These are phyloP conservation scores for Kazachstania sp. DNA, from an alignment of 1,139 yeast genomes.

Conservation along the genomic window DNA sequence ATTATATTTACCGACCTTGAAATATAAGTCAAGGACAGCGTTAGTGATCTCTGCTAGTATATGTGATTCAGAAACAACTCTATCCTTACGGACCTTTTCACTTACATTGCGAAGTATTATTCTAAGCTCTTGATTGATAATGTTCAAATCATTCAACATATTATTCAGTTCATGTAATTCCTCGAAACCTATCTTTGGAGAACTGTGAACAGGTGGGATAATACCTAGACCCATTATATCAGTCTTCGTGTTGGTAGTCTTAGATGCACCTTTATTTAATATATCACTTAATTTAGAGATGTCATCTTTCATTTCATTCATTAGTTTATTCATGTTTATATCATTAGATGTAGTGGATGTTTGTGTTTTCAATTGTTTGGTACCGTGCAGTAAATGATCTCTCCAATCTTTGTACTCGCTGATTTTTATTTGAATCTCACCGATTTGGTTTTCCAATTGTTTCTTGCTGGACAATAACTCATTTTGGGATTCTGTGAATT, in stretches of 20 bases:
- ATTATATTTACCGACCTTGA: slow-evolving; percentile 3
- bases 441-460: slow-evolving; percentile 1
- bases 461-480: slow-evolving; percentile 1
- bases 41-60: slow-evolving; percentile 55
- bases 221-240: slow-evolving; percentile 3
- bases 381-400: slow-evolving; percentile 1
- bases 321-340: not conserved
- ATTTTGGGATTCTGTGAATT: not conserved
- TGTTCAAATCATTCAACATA: not conserved
- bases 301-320: not conserved
- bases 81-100: slow-evolving; percentile 53
- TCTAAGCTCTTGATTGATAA: slow-evolving; percentile 1
- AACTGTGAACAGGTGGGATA: not conserved
- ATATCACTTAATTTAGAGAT: not conserved
- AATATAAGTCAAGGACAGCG: slow-evolving; percentile 66
- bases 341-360: not conserved
- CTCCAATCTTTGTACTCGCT: slow-evolving; percentile 2
- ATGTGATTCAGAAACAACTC: slow-evolving; percentile 89
- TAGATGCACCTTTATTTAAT: not conserved
- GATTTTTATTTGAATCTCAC: slow-evolving; percentile 4
- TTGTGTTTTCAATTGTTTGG: slow-evolving; percentile 1
- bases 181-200: not conserved
- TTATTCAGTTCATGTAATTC: not conserved
- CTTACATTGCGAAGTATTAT: slow-evolving; percentile 51
- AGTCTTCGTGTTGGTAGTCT: not conserved